Base-by-base conservation (phyloP, 2,329 filamentous ascomycete species). In the Pseudogymnoascus sp. region DNA sequence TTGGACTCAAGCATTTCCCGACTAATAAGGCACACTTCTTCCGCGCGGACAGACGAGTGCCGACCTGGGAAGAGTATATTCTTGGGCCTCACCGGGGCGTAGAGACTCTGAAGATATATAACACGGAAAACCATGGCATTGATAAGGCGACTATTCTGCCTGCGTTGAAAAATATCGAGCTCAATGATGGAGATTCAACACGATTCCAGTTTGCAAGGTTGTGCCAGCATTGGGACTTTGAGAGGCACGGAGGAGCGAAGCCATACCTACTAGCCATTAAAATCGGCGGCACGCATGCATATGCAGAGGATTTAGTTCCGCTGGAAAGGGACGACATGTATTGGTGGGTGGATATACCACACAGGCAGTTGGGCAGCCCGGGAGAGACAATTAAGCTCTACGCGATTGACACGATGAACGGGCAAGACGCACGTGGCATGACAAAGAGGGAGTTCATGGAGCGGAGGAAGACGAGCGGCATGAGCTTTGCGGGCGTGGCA, bases 31-130 rank as follows among this genome's bases (percentile, higher is more conserved):
- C 76, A 3, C 79, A 90, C 64, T 93, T 96, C 72, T 93, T 88
- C 77, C 86, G 90, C 40, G 79, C 80, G 12, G 91, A 96, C 69
- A 88, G 90, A 0, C 79, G 86, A 2, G 74, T 79, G 3, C 77
- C 87, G 4, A 81, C 80, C 0, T 97, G 92, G 91, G 89, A 93
- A 67, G 89, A 96, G 69, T 97, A 96, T 72, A 84, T 89, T 63
- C 74, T 85, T 16, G 88, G 88, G 3, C 82, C 84, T 43, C 76
- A 80, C 1, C 75, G 77, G 2, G 79, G 79, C 37, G 79, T 82
- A 65, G 72, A 73, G 63, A 77, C 77, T 3, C 76, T 81, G 11
- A 73, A 74, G n/a, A 76, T 81, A 64, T 85, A 76, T 66, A 74
- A 74, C 21, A 77, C 77, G 12, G 70, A 75, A 14, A 74, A 79